phyloP scores from a whole-genome alignment of 2,329 filamentous ascomycete species.

The Xylogone sp. region DNA sequence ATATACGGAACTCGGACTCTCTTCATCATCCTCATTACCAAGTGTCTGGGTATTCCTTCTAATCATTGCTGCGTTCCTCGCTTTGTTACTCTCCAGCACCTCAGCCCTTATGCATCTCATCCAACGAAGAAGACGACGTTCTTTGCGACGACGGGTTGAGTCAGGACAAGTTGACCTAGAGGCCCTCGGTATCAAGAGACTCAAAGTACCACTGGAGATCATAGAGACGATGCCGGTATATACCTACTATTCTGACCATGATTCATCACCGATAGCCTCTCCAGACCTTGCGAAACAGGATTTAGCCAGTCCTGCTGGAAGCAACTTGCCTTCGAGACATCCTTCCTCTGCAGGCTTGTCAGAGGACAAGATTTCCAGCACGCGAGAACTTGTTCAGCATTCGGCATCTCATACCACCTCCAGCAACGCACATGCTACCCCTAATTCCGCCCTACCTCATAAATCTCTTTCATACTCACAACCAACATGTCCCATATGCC shows the following conservation, averaged over 20 bases:
- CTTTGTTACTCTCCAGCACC: constrained; percentile 62
- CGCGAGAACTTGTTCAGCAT: no score
- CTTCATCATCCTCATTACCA: constrained; percentile 50
- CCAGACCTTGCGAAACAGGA: constrained; percentile 4
- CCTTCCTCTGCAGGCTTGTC: no score
- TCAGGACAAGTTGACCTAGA: constrained; percentile 83
- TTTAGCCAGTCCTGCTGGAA: not conserved
- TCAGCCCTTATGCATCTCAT: constrained; percentile 74
- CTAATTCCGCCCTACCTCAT: constrained; percentile 11
- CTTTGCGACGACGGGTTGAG: constrained; percentile 66
- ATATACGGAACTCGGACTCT: constrained; percentile 50
- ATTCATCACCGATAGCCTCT: constrained; percentile 34
- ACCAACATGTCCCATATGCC: constrained; percentile 83
- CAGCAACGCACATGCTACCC: constrained; percentile 12
- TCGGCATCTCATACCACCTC: not conserved
- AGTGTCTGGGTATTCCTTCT: constrained; percentile 78
- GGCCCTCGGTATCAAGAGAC: constrained; percentile 75
- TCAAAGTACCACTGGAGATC: constrained; percentile 70
- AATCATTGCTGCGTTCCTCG: constrained; percentile 67
- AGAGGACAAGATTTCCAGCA: no score
- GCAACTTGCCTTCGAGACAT: no score
- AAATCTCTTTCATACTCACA: constrained; percentile 58
- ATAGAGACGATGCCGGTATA: constrained; percentile 75
- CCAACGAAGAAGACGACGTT: constrained; percentile 66
- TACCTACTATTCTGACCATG: constrained; percentile 62